Evolutionary conservation across 768 basidiomycete genomes (phyloP).

Genomic region (Suillus plorans): DNA sequence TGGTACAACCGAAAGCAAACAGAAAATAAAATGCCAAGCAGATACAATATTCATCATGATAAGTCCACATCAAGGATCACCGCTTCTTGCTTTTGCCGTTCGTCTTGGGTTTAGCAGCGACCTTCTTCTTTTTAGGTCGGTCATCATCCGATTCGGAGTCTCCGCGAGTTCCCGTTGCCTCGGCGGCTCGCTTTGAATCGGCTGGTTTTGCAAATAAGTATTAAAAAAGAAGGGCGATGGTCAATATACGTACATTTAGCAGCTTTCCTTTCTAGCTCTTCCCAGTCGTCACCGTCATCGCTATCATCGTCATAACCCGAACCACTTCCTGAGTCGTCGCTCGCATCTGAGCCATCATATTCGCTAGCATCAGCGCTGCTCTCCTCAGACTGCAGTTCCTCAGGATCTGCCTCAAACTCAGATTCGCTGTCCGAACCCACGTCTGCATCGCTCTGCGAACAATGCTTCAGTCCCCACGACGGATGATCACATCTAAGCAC

Average conservation of each 20-base stretch:
- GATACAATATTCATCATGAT: slow-evolving; percentile 10
- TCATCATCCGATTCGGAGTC: slow-evolving; percentile 56
- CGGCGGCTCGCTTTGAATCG: slow-evolving; percentile 48
- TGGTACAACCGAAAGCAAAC: slow-evolving; percentile 9
- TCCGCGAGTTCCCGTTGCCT: slow-evolving; percentile 36
- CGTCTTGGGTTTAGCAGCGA: slow-evolving; percentile 28
- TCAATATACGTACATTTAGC: slow-evolving; percentile 63
- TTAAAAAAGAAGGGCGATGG: background rate
- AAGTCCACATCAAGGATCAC: slow-evolving; percentile 16
- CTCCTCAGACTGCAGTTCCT: slow-evolving; percentile 40
- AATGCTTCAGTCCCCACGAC: slow-evolving; percentile 38
- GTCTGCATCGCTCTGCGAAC: slow-evolving; percentile 54
- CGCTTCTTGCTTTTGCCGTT: slow-evolving; percentile 44
- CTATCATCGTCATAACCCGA: slow-evolving; percentile 66
- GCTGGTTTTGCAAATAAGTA: slow-evolving; percentile 30
- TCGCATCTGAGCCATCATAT: slow-evolving; percentile 52
- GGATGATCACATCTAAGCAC: slow-evolving; percentile 19
- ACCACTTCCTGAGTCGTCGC: slow-evolving; percentile 59
- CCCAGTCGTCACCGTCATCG: slow-evolving; percentile 92
- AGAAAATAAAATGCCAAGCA: slow-evolving; percentile 3
- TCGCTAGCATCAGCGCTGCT: slow-evolving; percentile 55
- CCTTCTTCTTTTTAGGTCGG: slow-evolving; percentile 46
- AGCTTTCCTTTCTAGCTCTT: slow-evolving; percentile 89
- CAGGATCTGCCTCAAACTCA: slow-evolving; percentile 57
- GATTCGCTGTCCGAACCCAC: slow-evolving; percentile 68